phyloP scores from a whole-genome alignment of 805 yeast species.

The Yamadazyma akitaensis region DNA sequence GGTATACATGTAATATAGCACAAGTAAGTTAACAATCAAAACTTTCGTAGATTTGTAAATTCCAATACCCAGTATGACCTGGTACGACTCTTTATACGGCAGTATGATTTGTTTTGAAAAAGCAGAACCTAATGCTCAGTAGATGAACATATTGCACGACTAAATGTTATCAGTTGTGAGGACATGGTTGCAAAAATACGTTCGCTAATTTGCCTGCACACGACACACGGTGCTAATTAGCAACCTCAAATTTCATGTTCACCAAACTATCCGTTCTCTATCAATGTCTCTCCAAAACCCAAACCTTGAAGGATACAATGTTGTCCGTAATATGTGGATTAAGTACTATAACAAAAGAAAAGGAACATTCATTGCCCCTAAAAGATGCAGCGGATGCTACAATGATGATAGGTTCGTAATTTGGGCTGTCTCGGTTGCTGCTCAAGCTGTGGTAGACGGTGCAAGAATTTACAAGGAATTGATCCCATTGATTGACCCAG shows the following conservation, averaged over 20 bases:
- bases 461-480: conserved; percentile 53
- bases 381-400: conserved; percentile 42
- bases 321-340: conserved; percentile 42
- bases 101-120: too few species aligned
- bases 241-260: not conserved
- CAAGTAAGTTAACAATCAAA: not conserved
- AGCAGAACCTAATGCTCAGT: too few species aligned
- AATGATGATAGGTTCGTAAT: conserved; percentile 54
- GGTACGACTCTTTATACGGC: too few species aligned
- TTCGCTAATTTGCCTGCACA: not conserved
- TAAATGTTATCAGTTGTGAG: too few species aligned
- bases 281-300: conserved; percentile 30
- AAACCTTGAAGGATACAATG: conserved; percentile 38
- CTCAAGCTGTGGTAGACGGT: conserved; percentile 67
- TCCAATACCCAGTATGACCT: too few species aligned
- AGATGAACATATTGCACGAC: too few species aligned
- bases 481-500: conserved; percentile 51
- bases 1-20: not conserved
- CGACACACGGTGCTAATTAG: not conserved
- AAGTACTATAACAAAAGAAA: conserved; percentile 37
- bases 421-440: conserved; percentile 68
- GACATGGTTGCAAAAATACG: too few species aligned
- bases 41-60: too few species aligned
- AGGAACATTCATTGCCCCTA: conserved; percentile 38
- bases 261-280: not conserved